A percentile compares a stretch with the other conserved stretches of the same genome.
These are phyloP conservation scores for Cryptococcus depauperatus DNA, from an alignment of 1,284 basidiomycete genomes.

Conservation along the genomic window DNA sequence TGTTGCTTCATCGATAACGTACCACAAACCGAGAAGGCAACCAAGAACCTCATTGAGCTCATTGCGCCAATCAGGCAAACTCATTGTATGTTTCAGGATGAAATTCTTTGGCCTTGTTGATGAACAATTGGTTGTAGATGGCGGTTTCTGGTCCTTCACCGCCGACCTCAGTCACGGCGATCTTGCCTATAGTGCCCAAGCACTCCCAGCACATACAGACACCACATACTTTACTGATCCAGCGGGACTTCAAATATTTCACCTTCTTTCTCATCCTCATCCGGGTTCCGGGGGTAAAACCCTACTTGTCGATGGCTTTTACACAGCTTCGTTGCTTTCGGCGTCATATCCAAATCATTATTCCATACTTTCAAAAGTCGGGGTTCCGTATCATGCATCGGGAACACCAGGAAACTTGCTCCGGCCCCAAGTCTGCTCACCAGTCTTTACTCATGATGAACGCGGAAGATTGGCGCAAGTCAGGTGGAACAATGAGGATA, in stretches of 20 bases:
- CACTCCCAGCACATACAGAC: constrained; percentile 86
- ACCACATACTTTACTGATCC: constrained; percentile 93
- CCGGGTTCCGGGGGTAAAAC: constrained; percentile 75
- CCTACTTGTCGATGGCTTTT: constrained; percentile 89
- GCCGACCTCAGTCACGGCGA: constrained; percentile 85
- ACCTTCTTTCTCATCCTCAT: constrained; percentile 72
- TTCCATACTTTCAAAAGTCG: constrained; percentile 58
- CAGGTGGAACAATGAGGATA: constrained; percentile 92
- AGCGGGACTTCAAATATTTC: constrained; percentile 88
- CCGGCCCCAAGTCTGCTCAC: constrained; percentile 52
- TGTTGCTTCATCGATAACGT: constrained; percentile 82
- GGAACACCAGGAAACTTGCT: constrained; percentile 64
- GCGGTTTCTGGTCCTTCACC: constrained; percentile 95
- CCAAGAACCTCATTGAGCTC: constrained; percentile 65
- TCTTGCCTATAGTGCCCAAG: constrained; percentile 76
- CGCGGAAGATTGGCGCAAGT: constrained; percentile 63
- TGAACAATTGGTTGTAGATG: constrained; percentile 51
- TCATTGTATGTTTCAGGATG: constrained; percentile 69
- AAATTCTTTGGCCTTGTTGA: background rate
- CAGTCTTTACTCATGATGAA: constrained; percentile 59
- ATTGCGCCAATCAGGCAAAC: constrained; percentile 89
- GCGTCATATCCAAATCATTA: constrained; percentile 68
- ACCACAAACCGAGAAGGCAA: constrained; percentile 71
- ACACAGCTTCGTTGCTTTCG: constrained; percentile 71
- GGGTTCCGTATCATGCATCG: constrained; percentile 78